A percentile compares a stretch with the other conserved stretches of the same genome.
phyloP scores from a whole-genome alignment of 129 eudicot genomes.

The Deinandra increscens region DNA sequence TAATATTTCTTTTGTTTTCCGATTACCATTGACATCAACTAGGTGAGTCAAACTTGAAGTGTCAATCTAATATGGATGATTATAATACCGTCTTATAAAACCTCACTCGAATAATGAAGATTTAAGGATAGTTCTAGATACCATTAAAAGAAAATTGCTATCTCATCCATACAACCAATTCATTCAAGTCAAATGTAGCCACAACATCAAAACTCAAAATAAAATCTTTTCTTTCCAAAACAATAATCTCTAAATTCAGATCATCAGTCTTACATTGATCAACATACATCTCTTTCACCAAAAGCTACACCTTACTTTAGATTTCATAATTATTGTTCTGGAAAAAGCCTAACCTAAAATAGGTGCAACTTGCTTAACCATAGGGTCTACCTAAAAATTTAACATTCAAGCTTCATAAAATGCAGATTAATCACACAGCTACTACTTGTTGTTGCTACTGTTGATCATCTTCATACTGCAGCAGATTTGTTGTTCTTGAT shows the following conservation, averaged over 20 bases:
- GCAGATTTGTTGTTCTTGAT: slow-evolving; percentile 45
- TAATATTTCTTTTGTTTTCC: too few species aligned
- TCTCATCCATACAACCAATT: too few species aligned
- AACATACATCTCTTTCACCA: slow-evolving; percentile 1
- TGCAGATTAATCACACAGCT: slow-evolving; percentile 48
- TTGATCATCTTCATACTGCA: slow-evolving; percentile 71
- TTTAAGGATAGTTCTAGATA: too few species aligned
- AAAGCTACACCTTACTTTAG: slow-evolving; percentile 15
- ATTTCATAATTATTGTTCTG: slow-evolving; percentile 7
- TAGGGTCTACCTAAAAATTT: slow-evolving; percentile 19
- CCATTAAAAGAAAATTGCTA: too few species aligned
- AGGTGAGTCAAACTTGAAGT: too few species aligned
- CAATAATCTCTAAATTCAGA: slow-evolving; percentile 13
- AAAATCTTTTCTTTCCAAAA: slow-evolving; percentile 9
- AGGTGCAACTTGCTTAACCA: slow-evolving; percentile 31
- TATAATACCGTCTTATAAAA: too few species aligned
- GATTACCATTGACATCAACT: too few species aligned
- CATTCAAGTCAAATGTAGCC: slow-evolving; percentile 34
- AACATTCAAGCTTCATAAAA: slow-evolving; percentile 12
- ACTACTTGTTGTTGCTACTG: slow-evolving; percentile 53
- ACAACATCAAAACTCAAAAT: slow-evolving; percentile 18
- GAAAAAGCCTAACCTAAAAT: slow-evolving; percentile 12
- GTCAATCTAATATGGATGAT: too few species aligned
- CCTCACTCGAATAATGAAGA: too few species aligned
- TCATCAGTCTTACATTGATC: background rate